Evolutionary conservation across 2,329 filamentous ascomycete genomes (phyloP).

Genomic region (Cercospora berteroae): DNA sequence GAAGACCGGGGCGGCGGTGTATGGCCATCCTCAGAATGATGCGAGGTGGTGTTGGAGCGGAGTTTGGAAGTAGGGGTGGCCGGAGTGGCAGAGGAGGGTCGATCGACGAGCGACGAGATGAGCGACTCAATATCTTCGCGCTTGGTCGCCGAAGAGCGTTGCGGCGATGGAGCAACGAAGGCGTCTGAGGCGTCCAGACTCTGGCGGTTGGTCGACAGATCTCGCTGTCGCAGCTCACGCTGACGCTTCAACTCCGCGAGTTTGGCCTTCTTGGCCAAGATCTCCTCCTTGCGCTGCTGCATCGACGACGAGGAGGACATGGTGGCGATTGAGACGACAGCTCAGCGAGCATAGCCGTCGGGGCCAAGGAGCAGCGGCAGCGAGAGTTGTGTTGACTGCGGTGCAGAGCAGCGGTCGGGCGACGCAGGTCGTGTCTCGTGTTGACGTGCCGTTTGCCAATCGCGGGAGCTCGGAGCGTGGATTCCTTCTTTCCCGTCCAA

Average conservation of each 20-base stretch:
- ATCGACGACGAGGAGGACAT: slow-evolving; percentile 27
- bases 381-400: background rate
- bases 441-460: slow-evolving; percentile 2
- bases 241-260: slow-evolving; percentile 94
- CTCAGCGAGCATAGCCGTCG: slow-evolving; percentile 9
- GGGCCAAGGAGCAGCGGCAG: background rate
- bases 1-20: slow-evolving; percentile 33
- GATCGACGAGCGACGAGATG: slow-evolving; percentile 78
- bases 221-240: slow-evolving; percentile 76
- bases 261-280: slow-evolving; percentile 93
- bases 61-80: slow-evolving; percentile 32
- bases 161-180: slow-evolving; percentile 68
- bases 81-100: slow-evolving; percentile 43
- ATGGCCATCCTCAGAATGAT: slow-evolving; percentile 26
- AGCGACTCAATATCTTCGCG: slow-evolving; percentile 78
- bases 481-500: background rate
- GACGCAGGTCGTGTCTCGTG: background rate
- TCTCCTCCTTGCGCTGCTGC: slow-evolving; percentile 86
- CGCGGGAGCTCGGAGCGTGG: background rate
- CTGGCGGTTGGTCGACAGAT: slow-evolving; percentile 67
- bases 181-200: slow-evolving; percentile 67
- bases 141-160: slow-evolving; percentile 58
- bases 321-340: background rate
- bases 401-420: background rate
- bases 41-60: slow-evolving; percentile 28